Conservation (phyloP, 768 basidiomycete species). For the Kwoniella pini region DNA sequence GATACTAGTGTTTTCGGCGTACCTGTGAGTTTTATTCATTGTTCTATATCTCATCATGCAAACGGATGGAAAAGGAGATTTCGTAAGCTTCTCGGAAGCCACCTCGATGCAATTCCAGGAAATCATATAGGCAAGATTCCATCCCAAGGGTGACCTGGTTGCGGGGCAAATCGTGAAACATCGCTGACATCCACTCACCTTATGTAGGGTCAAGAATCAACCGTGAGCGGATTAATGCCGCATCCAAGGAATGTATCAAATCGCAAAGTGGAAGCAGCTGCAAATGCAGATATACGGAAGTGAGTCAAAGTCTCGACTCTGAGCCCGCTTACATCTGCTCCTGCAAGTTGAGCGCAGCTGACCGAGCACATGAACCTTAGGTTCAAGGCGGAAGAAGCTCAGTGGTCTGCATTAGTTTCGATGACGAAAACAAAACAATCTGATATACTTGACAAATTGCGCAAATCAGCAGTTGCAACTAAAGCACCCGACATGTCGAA, state of each 20-base stretch:
- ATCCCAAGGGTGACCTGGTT: too few species aligned
- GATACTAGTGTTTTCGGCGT: conserved; percentile 49
- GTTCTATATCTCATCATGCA: neutral
- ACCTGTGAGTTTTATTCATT: conserved; percentile 24
- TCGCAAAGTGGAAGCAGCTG: conserved; percentile 34
- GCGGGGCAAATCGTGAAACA: too few species aligned
- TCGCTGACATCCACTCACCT: neutral
- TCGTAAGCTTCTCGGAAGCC: too few species aligned
- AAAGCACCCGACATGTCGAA: conserved; percentile 24
- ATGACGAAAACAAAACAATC: conserved; percentile 34
- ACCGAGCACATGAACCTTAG: conserved; percentile 14
- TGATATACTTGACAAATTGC: conserved; percentile 18
- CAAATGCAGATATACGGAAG: conserved; percentile 38
- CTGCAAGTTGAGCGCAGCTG: too few species aligned
- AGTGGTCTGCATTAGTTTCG: conserved; percentile 37
- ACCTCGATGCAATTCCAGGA: too few species aligned
- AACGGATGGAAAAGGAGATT: neutral
- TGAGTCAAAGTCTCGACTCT: too few species aligned
- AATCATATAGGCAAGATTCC: too few species aligned
- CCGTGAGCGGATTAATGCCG: conserved; percentile 25
- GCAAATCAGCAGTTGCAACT: conserved; percentile 24
- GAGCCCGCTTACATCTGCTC: too few species aligned
- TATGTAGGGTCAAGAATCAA: conserved; percentile 10
- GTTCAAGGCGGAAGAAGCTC: conserved; percentile 37
- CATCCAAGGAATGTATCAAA: conserved; percentile 51